Evolutionary conservation across 2,329 filamentous ascomycete genomes (phyloP).

Genomic region (Phoma herbarum): DNA sequence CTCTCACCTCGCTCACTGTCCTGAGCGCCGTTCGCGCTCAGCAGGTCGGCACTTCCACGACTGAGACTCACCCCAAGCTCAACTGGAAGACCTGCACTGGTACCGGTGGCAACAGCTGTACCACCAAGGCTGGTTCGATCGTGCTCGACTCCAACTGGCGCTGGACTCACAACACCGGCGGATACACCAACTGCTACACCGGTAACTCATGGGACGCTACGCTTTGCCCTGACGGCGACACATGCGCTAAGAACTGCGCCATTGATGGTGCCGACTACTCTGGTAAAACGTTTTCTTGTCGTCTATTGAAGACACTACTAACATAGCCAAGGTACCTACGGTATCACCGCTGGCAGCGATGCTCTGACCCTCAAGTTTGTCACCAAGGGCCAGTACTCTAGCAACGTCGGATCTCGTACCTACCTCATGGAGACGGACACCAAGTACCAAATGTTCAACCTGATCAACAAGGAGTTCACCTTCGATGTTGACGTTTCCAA

Average conservation of each 20-base stretch:
- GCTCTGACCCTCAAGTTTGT: conserved; percentile 66
- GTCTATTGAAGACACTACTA: not conserved
- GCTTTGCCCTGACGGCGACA: conserved; percentile 51
- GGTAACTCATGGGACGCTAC: conserved; percentile 56
- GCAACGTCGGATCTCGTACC: conserved; percentile 54
- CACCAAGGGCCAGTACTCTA: conserved; percentile 58
- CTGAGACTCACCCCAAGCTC: conserved; percentile 55
- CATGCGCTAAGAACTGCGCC: conserved; percentile 54
- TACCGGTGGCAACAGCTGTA: conserved; percentile 52
- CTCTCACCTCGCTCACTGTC: conserved; percentile 53
- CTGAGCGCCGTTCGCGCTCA: conserved; percentile 53
- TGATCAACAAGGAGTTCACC: conserved; percentile 54
- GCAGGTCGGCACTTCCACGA: conserved; percentile 52
- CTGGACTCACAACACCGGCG: conserved; percentile 57
- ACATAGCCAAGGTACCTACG: conserved; percentile 47
- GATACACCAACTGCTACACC: conserved; percentile 60
- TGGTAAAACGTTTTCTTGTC: conserved; percentile 25
- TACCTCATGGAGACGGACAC: conserved; percentile 54
- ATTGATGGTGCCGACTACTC: conserved; percentile 56
- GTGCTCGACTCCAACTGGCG: conserved; percentile 61
- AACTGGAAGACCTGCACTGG: conserved; percentile 53
- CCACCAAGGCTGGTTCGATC: conserved; percentile 47
- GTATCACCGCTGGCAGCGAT: conserved; percentile 62
- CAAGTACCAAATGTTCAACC: conserved; percentile 55
- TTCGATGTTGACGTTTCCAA: conserved; percentile 63